Conservation (phyloP, 768 basidiomycete species). For the Rhizopogon vesiculosus region DNA sequence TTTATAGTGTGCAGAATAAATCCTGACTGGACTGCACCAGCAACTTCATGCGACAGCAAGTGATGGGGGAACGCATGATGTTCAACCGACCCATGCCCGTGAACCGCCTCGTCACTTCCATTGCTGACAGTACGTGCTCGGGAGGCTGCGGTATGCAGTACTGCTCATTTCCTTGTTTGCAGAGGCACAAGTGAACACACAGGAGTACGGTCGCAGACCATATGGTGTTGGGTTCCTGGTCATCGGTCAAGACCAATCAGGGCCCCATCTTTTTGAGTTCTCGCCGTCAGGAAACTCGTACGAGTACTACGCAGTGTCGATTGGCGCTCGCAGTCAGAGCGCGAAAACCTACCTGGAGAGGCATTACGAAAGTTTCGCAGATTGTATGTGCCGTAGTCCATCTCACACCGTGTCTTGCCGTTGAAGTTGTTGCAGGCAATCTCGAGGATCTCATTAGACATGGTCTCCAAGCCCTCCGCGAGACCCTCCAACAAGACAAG, state of each 20-base stretch:
- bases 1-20: not conserved
- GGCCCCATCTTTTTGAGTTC: constrained; percentile 97
- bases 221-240: constrained; percentile 99
- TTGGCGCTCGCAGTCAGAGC: constrained; percentile 96
- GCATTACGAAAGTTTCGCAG: constrained; percentile 81
- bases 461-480: constrained; percentile 90
- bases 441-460: constrained; percentile 89
- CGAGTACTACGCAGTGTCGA: constrained; percentile 98
- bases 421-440: constrained; percentile 43
- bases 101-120: constrained; percentile 85
- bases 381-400: constrained; percentile 52
- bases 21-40: constrained; percentile 35
- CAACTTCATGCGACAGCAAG: constrained; percentile 99
- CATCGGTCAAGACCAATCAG: constrained; percentile 92
- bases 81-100: constrained; percentile 95
- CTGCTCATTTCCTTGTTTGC: constrained; percentile 8
- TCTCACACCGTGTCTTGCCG: not conserved
- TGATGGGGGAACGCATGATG: constrained; percentile 91
- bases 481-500: constrained; percentile 98
- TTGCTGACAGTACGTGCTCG: constrained; percentile 82
- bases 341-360: constrained; percentile 98
- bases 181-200: constrained; percentile 99
- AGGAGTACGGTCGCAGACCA: constrained; percentile 94
- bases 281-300: constrained; percentile 96
- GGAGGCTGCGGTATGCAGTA: not conserved